Base-by-base conservation (phyloP, 148 eudicot genomes). In the Agrostemma githago region DNA sequence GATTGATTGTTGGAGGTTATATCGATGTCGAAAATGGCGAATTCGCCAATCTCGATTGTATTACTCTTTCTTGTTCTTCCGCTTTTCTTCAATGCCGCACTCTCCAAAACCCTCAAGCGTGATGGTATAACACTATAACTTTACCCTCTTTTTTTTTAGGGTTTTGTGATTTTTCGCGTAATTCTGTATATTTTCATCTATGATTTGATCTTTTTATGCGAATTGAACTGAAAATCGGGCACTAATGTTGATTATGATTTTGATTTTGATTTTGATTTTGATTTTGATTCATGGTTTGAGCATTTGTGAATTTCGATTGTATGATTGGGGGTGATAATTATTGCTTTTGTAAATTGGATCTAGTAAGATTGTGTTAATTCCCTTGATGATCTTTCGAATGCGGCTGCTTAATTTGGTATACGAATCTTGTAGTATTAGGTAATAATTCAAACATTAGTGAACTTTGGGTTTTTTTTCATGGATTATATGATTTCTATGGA, bases 41-140 rank as follows among this genome's bases (percentile, higher is more conserved):
- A 60, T 74, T 70, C 43, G 68, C 74, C 77, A 43, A 37, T 64
- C n/a, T 66, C 68, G 16, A 46, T 82, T 74, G 20, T 76, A 21
- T 57, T 79, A 14, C 16, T 87, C 21, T 17, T 77, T 37, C n/a
- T 87, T 37, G 41, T 84, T 4, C 37, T 78, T 5, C 74, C 85
- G 41, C 68, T 88, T 2, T 73, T 89, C 65, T 83, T 80, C 79
- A 61, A 42, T 72, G 65, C 17, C 72, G 83, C 82, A 71, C 53
- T 69, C 74, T 83, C 77, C 68, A 88, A 85, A 88, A 85, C 91
- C 71, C 88, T 88, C 70, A 88, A 88, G 62, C 78, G 91, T 62
- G 88, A 88, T 70, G 91, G 91, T 88, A 80, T 34, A 39, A 21
- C 46, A 26, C 34, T 26, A 26, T 26, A 26, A 26, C 34, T 26